Percentiles rank a stretch among this genome's conserved stretches.
Conservation (phyloP, 768 basidiomycete species). For the Filobasidium floriforme region DNA sequence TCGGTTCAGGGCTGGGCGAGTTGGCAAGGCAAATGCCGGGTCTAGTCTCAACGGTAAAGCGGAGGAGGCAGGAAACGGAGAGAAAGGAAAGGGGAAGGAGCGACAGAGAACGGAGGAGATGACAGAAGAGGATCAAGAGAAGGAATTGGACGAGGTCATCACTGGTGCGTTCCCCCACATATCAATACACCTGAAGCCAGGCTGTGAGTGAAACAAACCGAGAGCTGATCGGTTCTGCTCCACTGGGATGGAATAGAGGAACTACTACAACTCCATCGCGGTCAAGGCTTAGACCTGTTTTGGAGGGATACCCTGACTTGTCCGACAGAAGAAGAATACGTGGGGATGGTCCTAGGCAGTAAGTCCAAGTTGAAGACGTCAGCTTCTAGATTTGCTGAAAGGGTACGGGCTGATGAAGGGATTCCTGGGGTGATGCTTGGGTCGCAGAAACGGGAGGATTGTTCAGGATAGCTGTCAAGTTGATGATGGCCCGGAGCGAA, state of each 20-base stretch:
- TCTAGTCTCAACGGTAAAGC: not conserved
- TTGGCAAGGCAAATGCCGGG: not conserved
- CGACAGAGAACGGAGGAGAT: not conserved
- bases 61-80: constrained; percentile 9
- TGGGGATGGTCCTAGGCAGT: constrained; percentile 96
- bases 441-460: constrained; percentile 82
- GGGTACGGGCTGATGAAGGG: not conserved
- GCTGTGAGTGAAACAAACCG: not conserved
- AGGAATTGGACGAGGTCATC: constrained; percentile 59
- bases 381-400: not conserved
- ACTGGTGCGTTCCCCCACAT: constrained; percentile 52
- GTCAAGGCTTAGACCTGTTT: constrained; percentile 86
- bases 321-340: constrained; percentile 89
- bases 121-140: constrained; percentile 23
- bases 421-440: too few relatives aligned
- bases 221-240: not conserved
- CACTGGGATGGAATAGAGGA: constrained; percentile 49
- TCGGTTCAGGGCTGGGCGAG: constrained; percentile 44
- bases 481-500: constrained; percentile 74
- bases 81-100: not conserved
- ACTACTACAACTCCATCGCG: constrained; percentile 78
- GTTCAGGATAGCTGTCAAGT: constrained; percentile 80
- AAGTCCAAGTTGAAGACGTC: constrained; percentile 44
- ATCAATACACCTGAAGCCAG: too few relatives aligned
- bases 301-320: constrained; percentile 89